Evolutionary conservation across 108 stramenopile species (phyloP), one percentile per base, ranked within the genome.

Genomic region (Skeletonema marinoi): DNA sequence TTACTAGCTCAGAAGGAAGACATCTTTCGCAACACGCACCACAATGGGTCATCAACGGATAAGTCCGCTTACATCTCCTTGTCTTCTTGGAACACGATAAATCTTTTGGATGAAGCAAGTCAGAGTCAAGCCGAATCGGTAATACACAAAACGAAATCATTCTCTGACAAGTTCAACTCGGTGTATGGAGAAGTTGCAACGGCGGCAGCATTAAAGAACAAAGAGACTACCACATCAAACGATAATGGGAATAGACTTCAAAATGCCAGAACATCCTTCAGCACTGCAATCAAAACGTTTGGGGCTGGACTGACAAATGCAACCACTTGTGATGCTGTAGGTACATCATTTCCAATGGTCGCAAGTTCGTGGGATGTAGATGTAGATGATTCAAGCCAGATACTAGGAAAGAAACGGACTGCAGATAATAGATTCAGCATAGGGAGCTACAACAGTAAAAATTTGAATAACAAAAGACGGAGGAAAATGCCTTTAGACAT

Each of bases 311-410:
- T 64, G 33, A 39, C 31, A 2, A 39, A 17, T 64, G 36, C 33
- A 38, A 64, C 63, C 1, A 64, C 63, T 21, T 56, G 54, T 25
- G 54, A 56, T 56, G 38, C 63, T 8, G 17, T 39, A 10, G 38
- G n/a, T 36, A 63, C 62, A 5, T 6, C 41, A 19, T 64, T 35
- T 19, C 41, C 33, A 7, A 19, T 35, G 38, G 63, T 64, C 19
- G 63, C 38, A 14, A 39, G 33, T 36, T 64, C 63, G 2, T 64
- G 63, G 63, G 63, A 64, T 64, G 63, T 64, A 39, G 35, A 64
- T 64, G 35, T 39, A 39, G 36, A 38, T 19, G 63, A 39, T 14
- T 56, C 25, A 5, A 56, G 54, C 10, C 63, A 64, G 5, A 2
- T 38, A 9, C 2, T 8, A 38, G 62, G 62, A 63, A 32, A 63